phyloP scores from a whole-genome alignment of 2,329 filamentous ascomycete genomes.

The Aspergillus amoenus region DNA sequence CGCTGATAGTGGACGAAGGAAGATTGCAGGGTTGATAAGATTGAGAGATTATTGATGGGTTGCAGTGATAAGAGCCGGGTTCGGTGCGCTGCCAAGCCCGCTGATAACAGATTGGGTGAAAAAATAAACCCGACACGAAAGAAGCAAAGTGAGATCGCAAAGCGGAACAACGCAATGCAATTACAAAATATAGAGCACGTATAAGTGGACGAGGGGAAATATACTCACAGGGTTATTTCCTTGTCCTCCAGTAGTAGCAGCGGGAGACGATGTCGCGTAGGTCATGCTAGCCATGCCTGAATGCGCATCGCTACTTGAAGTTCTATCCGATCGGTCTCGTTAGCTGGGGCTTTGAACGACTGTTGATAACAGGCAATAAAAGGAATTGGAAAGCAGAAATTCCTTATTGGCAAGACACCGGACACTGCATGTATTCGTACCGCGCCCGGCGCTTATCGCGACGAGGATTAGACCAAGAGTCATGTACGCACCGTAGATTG shows the following conservation, averaged over 20 bases:
- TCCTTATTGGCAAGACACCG: not conserved
- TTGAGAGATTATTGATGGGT: conserved; percentile 40
- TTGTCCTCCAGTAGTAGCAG: conserved; percentile 64
- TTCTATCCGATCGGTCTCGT: conserved; percentile 26
- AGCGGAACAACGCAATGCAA: not conserved
- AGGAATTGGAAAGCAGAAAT: not conserved
- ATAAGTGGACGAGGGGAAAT: conserved; percentile 11
- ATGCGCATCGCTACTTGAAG: conserved; percentile 45
- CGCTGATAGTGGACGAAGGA: conserved; percentile 26
- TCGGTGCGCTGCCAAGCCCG: conserved; percentile 39
- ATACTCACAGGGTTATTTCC: conserved; percentile 47
- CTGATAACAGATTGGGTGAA: conserved; percentile 33
- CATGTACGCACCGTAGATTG: conserved; percentile 50
- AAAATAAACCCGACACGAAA: conserved; percentile 22
- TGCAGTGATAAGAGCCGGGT: conserved; percentile 48
- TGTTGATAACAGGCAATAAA: conserved; percentile 1
- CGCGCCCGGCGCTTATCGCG: not conserved
- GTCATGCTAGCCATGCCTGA: conserved; percentile 59
- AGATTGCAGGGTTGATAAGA: conserved; percentile 38
- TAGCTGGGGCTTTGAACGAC: conserved; percentile 16
- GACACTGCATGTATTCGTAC: not conserved
- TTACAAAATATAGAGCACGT: not conserved
- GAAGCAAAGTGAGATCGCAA: conserved; percentile 16
- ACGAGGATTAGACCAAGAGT: not conserved
- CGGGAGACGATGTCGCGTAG: conserved; percentile 64